A percentile compares a stretch with the other conserved stretches of the same genome.
Conservation (phyloP, 345 rosid species). For the Triadica sebifera region DNA sequence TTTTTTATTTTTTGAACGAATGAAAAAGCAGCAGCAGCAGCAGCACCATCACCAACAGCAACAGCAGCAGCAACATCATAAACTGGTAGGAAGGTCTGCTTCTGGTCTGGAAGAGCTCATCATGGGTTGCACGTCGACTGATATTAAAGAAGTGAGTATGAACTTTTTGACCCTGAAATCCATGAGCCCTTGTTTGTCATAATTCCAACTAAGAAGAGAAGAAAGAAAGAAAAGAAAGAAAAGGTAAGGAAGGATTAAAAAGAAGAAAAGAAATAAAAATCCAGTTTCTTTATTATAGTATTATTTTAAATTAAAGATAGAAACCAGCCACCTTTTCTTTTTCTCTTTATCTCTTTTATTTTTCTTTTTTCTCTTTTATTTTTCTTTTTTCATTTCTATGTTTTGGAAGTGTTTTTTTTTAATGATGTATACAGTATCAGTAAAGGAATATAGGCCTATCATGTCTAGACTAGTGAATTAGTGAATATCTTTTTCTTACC, state of each 20-base stretch:
- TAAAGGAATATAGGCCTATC: constrained; percentile 13
- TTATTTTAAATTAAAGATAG: constrained; percentile 36
- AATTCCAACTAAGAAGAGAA: constrained; percentile 26
- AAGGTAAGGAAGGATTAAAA: constrained; percentile 33
- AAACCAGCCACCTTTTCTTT: constrained; percentile 35
- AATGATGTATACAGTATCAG: constrained; percentile 18
- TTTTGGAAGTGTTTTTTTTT: constrained; percentile 9
- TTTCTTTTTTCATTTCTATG: constrained; percentile 14
- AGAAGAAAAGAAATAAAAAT: constrained; percentile 11
- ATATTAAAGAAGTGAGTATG: constrained; percentile 83
- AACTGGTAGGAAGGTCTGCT: constrained; percentile 67
- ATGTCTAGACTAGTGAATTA: not conserved
- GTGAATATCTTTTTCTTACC: constrained; percentile 10
- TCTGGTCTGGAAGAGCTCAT: constrained; percentile 94
- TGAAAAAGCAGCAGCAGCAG: constrained; percentile 43
- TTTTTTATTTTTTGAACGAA: constrained; percentile 19
- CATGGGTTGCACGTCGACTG: constrained; percentile 89
- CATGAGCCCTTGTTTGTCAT: constrained; percentile 37
- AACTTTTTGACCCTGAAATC: constrained; percentile 68
- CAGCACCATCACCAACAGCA: not conserved
- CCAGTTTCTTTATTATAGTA: constrained; percentile 19
- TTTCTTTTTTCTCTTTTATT: constrained; percentile 26
- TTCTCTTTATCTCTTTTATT: constrained; percentile 36
- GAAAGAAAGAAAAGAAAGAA: no score
- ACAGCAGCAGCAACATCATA: constrained; percentile 51